A percentile compares a stretch with the other conserved stretches of the same genome.
phyloP scores from a whole-genome alignment of 768 basidiomycete species.

The Calvatia gigantea region DNA sequence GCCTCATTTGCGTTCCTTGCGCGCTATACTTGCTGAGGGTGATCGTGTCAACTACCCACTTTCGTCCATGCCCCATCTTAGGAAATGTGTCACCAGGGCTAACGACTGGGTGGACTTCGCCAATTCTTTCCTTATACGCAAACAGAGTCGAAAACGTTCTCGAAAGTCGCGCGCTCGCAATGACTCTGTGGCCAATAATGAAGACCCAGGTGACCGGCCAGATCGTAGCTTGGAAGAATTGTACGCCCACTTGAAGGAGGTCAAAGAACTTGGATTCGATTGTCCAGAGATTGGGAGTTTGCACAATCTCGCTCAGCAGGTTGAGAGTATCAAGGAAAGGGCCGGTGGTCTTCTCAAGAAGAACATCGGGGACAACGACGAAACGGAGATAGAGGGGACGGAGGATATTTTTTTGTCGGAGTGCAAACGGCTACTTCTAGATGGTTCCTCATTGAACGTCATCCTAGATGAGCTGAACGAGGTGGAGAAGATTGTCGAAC shows the following conservation, averaged over 20 bases:
- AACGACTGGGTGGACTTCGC: constrained; percentile 89
- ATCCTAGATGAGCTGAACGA: constrained; percentile 74
- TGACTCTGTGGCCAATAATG: constrained; percentile 31
- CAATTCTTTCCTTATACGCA: constrained; percentile 73
- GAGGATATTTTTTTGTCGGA: constrained; percentile 57
- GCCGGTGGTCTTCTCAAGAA: constrained; percentile 48
- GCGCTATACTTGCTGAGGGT: constrained; percentile 82
- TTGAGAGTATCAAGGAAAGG: constrained; percentile 60
- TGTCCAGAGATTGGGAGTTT: constrained; percentile 67
- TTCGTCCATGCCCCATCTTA: constrained; percentile 65
- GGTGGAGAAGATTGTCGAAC: constrained; percentile 77
- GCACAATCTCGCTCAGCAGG: constrained; percentile 50
- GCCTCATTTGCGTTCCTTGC: constrained; percentile 73
- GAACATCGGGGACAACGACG: constrained; percentile 24
- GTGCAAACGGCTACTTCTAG: constrained; percentile 66
- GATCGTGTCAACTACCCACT: constrained; percentile 80
- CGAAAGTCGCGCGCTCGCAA: constrained; percentile 58
- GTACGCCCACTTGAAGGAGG: constrained; percentile 64
- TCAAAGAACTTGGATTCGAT: constrained; percentile 81
- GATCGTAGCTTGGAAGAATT: constrained; percentile 73
- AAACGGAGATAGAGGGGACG: no score
- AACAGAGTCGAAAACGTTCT: constrained; percentile 76
- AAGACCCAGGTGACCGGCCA: constrained; percentile 65
- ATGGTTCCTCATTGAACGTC: constrained; percentile 79
- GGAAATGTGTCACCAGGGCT: constrained; percentile 76